phyloP scores from a whole-genome alignment of 2,329 filamentous ascomycete species.

The Pseudomassariella vexata region DNA sequence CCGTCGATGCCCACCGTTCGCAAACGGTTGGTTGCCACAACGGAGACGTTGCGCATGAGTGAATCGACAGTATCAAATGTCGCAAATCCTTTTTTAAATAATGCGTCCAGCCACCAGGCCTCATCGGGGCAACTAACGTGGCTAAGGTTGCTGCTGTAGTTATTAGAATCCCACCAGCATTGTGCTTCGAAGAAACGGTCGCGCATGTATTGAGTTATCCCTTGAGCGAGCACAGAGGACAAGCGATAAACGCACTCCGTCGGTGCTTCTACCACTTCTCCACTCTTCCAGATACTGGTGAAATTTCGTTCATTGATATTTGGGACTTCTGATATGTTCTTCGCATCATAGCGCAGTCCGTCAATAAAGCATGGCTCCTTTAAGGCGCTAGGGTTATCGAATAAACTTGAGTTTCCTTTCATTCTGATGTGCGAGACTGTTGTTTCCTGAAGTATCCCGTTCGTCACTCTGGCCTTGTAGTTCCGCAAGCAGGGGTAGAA shows the following conservation, averaged over 20 bases:
- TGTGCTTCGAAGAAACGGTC: constrained; percentile 6
- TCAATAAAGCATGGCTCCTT: constrained; percentile 10
- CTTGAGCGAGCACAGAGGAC: constrained; percentile 4
- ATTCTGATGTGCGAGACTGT: constrained; percentile 9
- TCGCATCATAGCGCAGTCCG: constrained; percentile 7
- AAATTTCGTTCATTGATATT: constrained; percentile 4
- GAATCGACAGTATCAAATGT: constrained; percentile 8
- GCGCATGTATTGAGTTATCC: constrained; percentile 6
- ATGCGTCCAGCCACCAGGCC: constrained; percentile 12
- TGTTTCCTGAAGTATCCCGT: constrained; percentile 9
- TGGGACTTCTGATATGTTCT: constrained; percentile 9
- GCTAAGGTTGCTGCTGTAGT: constrained; percentile 8
- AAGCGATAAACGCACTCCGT: constrained; percentile 13
- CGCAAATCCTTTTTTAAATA: constrained; percentile 9
- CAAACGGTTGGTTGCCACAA: constrained; percentile 14
- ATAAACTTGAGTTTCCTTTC: background rate
- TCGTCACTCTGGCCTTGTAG: constrained; percentile 10
- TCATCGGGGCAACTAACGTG: constrained; percentile 6
- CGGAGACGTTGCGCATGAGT: constrained; percentile 11
- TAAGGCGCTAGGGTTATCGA: constrained; percentile 11
- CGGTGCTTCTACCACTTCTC: constrained; percentile 10
- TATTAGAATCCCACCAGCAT: constrained; percentile 7
- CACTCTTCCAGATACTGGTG: constrained; percentile 9
- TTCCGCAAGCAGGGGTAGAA: constrained; percentile 14
- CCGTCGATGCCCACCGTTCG: constrained; percentile 10